Base-by-base conservation (phyloP, 768 basidiomycete genomes). In the Amanita subjunquillea region DNA sequence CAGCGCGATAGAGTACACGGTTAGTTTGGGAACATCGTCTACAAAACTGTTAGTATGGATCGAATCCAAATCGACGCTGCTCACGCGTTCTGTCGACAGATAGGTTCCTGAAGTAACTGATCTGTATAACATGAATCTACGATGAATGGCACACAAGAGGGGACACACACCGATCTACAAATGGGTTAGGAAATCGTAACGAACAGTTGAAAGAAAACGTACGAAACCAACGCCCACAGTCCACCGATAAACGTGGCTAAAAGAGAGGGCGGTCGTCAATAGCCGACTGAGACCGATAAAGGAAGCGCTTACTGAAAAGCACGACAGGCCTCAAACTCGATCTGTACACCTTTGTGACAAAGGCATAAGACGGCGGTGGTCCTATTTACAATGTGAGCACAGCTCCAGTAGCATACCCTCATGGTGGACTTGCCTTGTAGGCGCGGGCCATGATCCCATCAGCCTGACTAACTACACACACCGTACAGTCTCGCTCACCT, bases 211-310 rank as follows among this genome's bases (percentile, higher is more conserved):
- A 50, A 39, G 41, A 45, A 29, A 15, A 73, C 86, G 66, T 63
- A 88, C 87, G 76, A 77, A 54, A 79, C 65, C 7, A 89, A 65
- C 22, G 76, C 60, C 82, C 85, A 89, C 13, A 87, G 51, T 5
- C 74, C 78, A 22, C 69, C 71, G 22, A 83, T 30, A 41, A 75
- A 54, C 2, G 75, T 69, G 46, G 68, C 76, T 77, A 52, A 3
- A 34, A 50, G 36, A 36, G 64, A 3, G 32, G 23, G 17, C 53
- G 27, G 58, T 51, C 32, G 23, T 43, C 22, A 15, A 9, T 39
- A 23, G 6, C 9, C n/a, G 1, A 37, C 6, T 3, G 47, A 23
- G 48, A 6, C 42, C 37, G 32, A 37, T 36, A 58, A 17, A 61
- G 40, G 37, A n/a, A 25, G 8, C 13, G 58, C 63, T 53, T 39